These are phyloP conservation scores for Kandelia obovata DNA, from an alignment of 345 rosid species.

Conservation along the genomic window DNA sequence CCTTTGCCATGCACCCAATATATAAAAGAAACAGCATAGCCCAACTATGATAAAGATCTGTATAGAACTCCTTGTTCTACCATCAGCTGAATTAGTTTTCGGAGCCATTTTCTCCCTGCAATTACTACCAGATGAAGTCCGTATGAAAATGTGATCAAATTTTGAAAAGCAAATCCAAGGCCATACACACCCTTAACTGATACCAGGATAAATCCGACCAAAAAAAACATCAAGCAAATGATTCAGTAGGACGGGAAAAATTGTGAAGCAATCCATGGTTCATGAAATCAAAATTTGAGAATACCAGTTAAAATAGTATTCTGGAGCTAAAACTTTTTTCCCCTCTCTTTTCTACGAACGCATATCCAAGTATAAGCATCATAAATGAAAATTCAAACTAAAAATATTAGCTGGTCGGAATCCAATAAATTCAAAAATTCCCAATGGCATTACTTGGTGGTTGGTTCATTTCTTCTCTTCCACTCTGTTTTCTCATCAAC, in stretches of 20 bases:
- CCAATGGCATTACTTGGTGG: not conserved
- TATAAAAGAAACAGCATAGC: conserved; percentile 85
- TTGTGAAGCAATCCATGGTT: too few species aligned
- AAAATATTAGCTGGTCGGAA: too few species aligned
- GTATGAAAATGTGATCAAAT: not conserved
- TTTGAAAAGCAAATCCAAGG: not conserved
- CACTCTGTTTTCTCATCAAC: not conserved
- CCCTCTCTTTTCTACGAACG: too few species aligned
- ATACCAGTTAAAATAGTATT: too few species aligned
- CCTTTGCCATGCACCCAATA: conserved; percentile 96
- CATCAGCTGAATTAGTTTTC: conserved; percentile 65
- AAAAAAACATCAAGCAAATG: too few species aligned
- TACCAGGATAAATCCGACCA: too few species aligned
- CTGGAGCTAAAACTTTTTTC: too few species aligned
- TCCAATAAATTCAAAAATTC: too few species aligned
- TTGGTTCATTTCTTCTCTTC: not conserved
- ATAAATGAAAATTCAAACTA: too few species aligned
- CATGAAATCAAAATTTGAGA: too few species aligned
- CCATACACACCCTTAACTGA: not conserved
- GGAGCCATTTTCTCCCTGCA: conserved; percentile 52
- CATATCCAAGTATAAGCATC: too few species aligned
- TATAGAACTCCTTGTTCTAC: conserved; percentile 81
- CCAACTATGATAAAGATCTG: conserved; percentile 78
- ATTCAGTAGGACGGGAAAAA: too few species aligned
- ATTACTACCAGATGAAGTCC: not conserved